Percentiles rank a stretch among this genome's conserved stretches.
Evolutionary conservation across 345 rosid species (phyloP).

Genomic region (Turritis glabra): DNA sequence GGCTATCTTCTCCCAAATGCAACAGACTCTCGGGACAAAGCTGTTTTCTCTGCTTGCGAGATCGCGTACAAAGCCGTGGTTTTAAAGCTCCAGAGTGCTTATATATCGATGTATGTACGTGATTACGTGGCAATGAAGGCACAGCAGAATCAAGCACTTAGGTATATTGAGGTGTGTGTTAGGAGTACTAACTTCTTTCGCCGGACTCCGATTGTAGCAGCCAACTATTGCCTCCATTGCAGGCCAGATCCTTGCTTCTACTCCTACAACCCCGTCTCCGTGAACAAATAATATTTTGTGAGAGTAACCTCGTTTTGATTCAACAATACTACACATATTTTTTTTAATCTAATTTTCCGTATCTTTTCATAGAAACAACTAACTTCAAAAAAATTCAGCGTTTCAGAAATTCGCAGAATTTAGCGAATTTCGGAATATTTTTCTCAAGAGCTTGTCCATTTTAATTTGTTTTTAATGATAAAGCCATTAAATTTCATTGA

Average conservation of each 20-base stretch:
- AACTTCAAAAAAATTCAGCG: neutral
- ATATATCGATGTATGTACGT: neutral
- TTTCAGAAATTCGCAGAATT: neutral
- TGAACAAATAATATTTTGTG: neutral
- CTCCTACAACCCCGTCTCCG: neutral
- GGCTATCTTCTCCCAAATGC: neutral
- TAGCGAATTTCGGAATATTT: too few species aligned
- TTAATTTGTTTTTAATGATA: too few species aligned
- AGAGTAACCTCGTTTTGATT: neutral
- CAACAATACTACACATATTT: neutral
- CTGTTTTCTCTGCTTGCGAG: neutral
- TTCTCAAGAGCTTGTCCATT: too few species aligned
- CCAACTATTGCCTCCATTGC: neutral
- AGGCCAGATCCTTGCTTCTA: neutral
- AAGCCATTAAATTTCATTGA: neutral
- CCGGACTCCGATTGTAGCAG: slow-evolving; percentile 2
- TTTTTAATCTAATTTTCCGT: too few species aligned
- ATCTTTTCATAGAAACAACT: neutral
- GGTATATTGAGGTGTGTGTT: neutral
- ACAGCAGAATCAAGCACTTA: neutral
- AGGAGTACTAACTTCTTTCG: slow-evolving; percentile 4
- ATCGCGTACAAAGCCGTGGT: slow-evolving; percentile 4
- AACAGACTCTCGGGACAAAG: neutral
- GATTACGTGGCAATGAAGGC: slow-evolving; percentile 14
- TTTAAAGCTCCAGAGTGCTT: neutral